Conservation (phyloP, 1,139 yeast species). For the Hemisphaericaspora lyxosophila region DNA sequence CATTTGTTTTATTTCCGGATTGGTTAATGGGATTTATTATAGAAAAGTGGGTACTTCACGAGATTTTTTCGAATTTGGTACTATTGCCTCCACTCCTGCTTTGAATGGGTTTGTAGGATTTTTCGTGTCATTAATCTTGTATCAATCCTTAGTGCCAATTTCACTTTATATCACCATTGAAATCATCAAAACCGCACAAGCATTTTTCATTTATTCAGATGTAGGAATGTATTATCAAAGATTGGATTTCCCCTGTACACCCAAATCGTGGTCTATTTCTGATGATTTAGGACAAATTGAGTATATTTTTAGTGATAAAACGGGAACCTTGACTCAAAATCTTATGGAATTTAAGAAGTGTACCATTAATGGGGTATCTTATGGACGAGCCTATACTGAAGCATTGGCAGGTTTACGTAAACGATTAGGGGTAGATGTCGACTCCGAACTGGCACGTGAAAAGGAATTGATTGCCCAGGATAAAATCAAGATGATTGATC, state of each 20-base stretch:
- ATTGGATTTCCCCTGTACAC: constrained; percentile 59
- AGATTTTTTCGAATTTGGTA: constrained; percentile 47
- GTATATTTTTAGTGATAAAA: constrained; percentile 60
- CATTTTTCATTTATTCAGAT: constrained; percentile 55
- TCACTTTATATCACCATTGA: constrained; percentile 61
- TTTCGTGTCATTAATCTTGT: constrained; percentile 53
- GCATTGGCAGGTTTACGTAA: constrained; percentile 60
- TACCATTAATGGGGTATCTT: constrained; percentile 53
- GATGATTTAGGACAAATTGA: constrained; percentile 68
- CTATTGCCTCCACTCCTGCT: constrained; percentile 51
- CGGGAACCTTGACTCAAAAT: constrained; percentile 62
- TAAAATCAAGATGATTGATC: constrained; percentile 35
- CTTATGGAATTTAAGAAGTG: constrained; percentile 63
- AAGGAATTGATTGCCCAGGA: constrained; percentile 39
- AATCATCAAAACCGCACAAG: constrained; percentile 59
- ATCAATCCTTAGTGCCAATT: constrained; percentile 60
- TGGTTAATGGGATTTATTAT: constrained; percentile 54
- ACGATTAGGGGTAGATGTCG: constrained; percentile 56
- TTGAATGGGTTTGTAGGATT: constrained; percentile 52
- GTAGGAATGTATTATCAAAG: constrained; percentile 50
- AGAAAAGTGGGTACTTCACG: constrained; percentile 33
- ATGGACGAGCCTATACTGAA: constrained; percentile 63
- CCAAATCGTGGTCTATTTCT: constrained; percentile 61
- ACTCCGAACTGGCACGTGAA: constrained; percentile 43
- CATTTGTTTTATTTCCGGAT: constrained; percentile 52